Evolutionary conservation across 2,329 filamentous ascomycete genomes (phyloP).

Genomic region (Alternaria sp.): DNA sequence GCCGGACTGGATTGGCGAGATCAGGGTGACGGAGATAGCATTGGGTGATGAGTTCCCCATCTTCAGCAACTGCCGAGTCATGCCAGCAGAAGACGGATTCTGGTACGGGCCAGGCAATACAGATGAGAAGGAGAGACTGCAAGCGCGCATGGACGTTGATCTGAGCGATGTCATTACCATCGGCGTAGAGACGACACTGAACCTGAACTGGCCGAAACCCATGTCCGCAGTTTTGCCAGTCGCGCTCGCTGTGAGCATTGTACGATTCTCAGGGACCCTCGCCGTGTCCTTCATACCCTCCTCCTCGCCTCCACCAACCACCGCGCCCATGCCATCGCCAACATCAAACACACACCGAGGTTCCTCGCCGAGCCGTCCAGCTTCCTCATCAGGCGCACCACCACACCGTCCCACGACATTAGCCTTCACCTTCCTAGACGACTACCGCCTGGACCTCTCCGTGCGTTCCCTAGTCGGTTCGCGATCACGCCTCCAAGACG

Average conservation of each 20-base stretch:
- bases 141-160: conserved; percentile 97
- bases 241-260: conserved; percentile 87
- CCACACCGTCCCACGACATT: conserved; percentile 74
- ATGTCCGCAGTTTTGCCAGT: conserved; percentile 89
- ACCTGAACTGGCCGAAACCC: conserved; percentile 93
- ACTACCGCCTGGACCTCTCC: conserved; percentile 83
- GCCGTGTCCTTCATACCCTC: conserved; percentile 91
- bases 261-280: conserved; percentile 92
- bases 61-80: conserved; percentile 96
- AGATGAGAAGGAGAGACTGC: conserved; percentile 75
- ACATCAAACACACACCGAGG: conserved; percentile 48
- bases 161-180: conserved; percentile 94
- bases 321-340: conserved; percentile 42
- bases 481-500: conserved; percentile 80
- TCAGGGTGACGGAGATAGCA: conserved; percentile 90
- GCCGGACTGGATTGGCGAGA: conserved; percentile 91
- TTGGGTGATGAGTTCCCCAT: conserved; percentile 98
- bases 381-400: conserved; percentile 24
- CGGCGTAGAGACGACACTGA: conserved; percentile 89
- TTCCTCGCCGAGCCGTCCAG: conserved; percentile 54
- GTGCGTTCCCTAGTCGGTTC: conserved; percentile 81
- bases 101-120: conserved; percentile 50
- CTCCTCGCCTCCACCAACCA: conserved; percentile 34
- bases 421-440: conserved; percentile 90
- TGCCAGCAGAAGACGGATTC: conserved; percentile 82